A percentile compares a stretch with the other conserved stretches of the same genome.
phyloP scores from a whole-genome alignment of 2,329 filamentous ascomycete species.

The Hansfordia pulvinata region DNA sequence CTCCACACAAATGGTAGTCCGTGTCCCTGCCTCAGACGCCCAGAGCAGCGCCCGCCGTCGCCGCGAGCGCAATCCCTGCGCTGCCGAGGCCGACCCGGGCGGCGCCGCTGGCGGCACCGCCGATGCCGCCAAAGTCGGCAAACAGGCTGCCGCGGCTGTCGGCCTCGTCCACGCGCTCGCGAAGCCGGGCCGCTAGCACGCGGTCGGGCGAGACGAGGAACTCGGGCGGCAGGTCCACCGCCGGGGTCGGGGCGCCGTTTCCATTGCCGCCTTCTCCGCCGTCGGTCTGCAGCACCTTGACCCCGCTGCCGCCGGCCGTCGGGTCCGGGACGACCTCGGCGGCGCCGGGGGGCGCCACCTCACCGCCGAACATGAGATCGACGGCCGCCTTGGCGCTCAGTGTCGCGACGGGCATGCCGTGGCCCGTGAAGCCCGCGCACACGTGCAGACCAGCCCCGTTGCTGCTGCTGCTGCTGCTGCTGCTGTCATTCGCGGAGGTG shows the following conservation, averaged over 20 bases:
- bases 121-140: constrained; percentile 4
- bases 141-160: constrained; percentile 9
- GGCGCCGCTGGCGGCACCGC: too few species aligned
- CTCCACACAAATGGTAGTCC: too few species aligned
- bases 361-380: constrained; percentile 36
- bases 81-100: too few species aligned
- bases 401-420: constrained; percentile 66
- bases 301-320: too few species aligned
- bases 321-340: constrained; percentile 18
- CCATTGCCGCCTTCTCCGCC: too few species aligned
- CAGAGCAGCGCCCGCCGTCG: too few species aligned
- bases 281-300: too few species aligned
- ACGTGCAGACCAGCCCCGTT: constrained; percentile 47
- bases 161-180: constrained; percentile 5
- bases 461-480: constrained; percentile 25
- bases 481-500: too few species aligned
- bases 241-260: too few species aligned
- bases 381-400: constrained; percentile 51
- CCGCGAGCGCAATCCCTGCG: too few species aligned
- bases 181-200: constrained; percentile 8
- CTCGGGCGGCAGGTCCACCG: constrained; percentile 28
- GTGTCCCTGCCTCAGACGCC: too few species aligned
- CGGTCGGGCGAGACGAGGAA: constrained; percentile 23
- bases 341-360: constrained; percentile 13
- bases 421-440: constrained; percentile 55